Evolutionary conservation across 257 asterid species (phyloP).

Genomic region (Solanum virginianum): DNA sequence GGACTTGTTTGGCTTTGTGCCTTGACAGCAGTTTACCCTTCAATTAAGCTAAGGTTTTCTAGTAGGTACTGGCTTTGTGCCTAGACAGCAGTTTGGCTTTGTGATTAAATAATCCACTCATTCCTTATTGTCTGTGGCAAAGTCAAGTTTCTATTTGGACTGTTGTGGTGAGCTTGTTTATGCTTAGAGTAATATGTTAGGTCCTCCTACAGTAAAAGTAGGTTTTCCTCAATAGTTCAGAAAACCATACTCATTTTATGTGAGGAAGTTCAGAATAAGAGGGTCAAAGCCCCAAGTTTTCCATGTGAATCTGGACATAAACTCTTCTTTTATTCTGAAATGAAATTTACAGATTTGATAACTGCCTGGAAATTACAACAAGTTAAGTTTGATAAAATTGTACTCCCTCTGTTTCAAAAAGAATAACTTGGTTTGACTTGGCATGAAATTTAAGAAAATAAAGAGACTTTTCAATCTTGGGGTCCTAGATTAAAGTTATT

Average conservation of each 20-base stretch:
- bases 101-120: not conserved
- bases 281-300: not conserved
- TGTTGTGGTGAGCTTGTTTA: not conserved
- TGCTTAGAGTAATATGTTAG: not conserved
- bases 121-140: not conserved
- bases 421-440: too few relatives aligned
- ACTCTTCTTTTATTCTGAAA: not conserved
- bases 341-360: not conserved
- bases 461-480: too few relatives aligned
- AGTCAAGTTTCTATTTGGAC: not conserved
- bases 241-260: not conserved
- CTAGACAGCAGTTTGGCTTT: too few relatives aligned
- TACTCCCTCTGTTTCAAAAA: too few relatives aligned
- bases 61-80: not conserved
- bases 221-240: not conserved
- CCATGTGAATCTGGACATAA: not conserved
- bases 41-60: not conserved
- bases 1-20: too few relatives aligned
- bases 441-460: too few relatives aligned
- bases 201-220: not conserved
- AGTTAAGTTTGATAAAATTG: not conserved
- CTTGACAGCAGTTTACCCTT: not conserved
- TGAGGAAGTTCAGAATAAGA: not conserved
- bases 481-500: too few relatives aligned
- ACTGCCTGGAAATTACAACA: not conserved